Base-by-base conservation (phyloP, 2,329 filamentous ascomycete genomes). In the Monosporascus sp. region DNA sequence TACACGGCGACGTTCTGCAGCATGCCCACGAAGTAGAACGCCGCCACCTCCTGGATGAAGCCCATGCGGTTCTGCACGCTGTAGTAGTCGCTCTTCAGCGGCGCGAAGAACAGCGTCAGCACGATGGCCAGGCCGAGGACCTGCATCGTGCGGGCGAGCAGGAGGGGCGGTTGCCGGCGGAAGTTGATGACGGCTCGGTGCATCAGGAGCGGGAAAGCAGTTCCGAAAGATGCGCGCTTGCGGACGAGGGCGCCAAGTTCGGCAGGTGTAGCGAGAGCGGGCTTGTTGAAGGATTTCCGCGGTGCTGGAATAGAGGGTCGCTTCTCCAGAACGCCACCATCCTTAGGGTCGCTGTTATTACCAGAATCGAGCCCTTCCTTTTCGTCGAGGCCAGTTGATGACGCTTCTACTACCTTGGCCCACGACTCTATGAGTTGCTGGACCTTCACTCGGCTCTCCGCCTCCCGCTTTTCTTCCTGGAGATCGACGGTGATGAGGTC, bases 1-100 rank as follows among this genome's bases (percentile, higher is more conserved):
- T 91, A 91, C 7, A 89, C 78, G 3, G 87, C 86, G 4, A 91
- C 85, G 62, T 91, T 91, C 67, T 91, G 87, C 14, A 91, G 76
- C 87, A 91, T 90, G 27, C 88, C 88, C 2, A 89, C 81, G 60
- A 88, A 88, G 68, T 88, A 88, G 37, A 89, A 81, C 0, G 87
- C 84, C 1, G 84, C 81, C 31, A 91, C 78, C 64, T 91, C 82
- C 58, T 91, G 85, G 1, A 91, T 73, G 59, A 90, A 87, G 0
- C 88, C 88, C 60, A 91, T 79, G 1, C 88, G 80, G 49, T 85
- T 89, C 66, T 91, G 88, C 0, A 92, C 78, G 2, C 82, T 82
- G 51, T 78, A 81, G 71, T 87, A 90, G 66, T 90, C 79, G 63
- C 84, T 78, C 59, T 84, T 79, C 3, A 91, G 67, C 0, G 88